phyloP scores from a whole-genome alignment of 805 yeast genomes.

The Candida pseudoglaebosa region DNA sequence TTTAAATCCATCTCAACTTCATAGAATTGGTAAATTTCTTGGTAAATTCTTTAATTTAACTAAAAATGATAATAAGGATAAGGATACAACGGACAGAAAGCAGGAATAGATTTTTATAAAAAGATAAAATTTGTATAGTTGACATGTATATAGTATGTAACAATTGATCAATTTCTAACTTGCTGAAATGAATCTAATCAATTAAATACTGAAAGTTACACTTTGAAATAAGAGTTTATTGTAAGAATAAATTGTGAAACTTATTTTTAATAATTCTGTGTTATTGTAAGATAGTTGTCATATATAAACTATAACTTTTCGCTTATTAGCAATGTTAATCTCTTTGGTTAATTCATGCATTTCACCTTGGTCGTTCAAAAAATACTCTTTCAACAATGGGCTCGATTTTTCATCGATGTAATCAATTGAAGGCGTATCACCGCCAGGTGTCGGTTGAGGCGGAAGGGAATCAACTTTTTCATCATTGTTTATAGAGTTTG shows the following conservation, averaged over 20 bases:
- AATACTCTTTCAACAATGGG: conserved; percentile 22
- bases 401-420: conserved; percentile 13
- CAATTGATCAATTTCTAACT: neutral
- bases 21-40: conserved; percentile 55
- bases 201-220: too few relatives aligned
- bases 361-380: conserved; percentile 27
- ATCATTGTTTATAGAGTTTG: neutral
- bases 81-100: conserved; percentile 6
- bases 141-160: conserved; percentile 4
- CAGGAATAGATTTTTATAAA: conserved; percentile 9
- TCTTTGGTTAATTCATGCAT: conserved; percentile 21
- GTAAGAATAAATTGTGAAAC: too few relatives aligned
- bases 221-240: too few relatives aligned
- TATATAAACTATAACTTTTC: conserved; percentile 3
- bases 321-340: conserved; percentile 12
- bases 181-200: neutral
- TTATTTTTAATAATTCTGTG: too few relatives aligned
- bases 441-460: conserved; percentile 4
- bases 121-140: conserved; percentile 8
- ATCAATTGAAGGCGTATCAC: neutral
- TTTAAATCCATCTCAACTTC: conserved; percentile 48
- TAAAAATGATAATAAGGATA: conserved; percentile 10
- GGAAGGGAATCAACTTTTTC: neutral
- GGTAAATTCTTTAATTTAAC: conserved; percentile 52
- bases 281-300: neutral